Base-by-base conservation (phyloP, 2,329 filamentous ascomycete species). In the Thermoascus crustaceus region DNA sequence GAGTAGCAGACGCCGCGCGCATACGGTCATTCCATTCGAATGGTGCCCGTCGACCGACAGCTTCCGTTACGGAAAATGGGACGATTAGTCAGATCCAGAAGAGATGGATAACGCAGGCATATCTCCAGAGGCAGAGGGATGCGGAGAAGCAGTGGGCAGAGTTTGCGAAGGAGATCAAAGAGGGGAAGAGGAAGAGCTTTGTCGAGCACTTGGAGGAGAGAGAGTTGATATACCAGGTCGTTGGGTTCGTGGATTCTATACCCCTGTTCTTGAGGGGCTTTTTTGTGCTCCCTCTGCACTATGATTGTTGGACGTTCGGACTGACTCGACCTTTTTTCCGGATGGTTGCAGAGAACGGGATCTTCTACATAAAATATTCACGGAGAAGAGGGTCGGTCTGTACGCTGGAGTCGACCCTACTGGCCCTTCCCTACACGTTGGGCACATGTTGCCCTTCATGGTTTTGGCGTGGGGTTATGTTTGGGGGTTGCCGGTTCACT, bases 361-460 rank as follows among this genome's bases (percentile, higher is more conserved):
- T 21, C 48, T 63, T 13, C 45, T 70, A 27, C 55, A 70, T 35
- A 52, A 52, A 21, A 35, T 71, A 7, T 58, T 71, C 30, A 67
- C 59, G 4, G 53, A 67, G 37, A 67, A 66, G 40, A 52, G 67
- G 39, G 54, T 61, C 11, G 68, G 68, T 8, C 53, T 67, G 17
- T 71, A 71, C 42, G 62, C 58, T 17, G 68, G 68, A 38, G 54
- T 71, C 14, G 68, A 71, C 40, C 68, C 68, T 24, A 71, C 68
- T 3, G 68, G 64, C 7, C 63, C 66, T 2, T 70, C 67, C 24
- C 48, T 71, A 48, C 68, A 71, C 47, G 53, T 71, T 37, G 68
- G 68, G 9, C 68, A 71, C 47, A 66, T 71, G 59, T 40, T 71
- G 8, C 68, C 68, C 2, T 64, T 71, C 32, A 71, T 71, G 66